These are phyloP conservation scores for Alternaria sp. DNA, from an alignment of 2,329 filamentous ascomycete genomes.

Conservation along the genomic window DNA sequence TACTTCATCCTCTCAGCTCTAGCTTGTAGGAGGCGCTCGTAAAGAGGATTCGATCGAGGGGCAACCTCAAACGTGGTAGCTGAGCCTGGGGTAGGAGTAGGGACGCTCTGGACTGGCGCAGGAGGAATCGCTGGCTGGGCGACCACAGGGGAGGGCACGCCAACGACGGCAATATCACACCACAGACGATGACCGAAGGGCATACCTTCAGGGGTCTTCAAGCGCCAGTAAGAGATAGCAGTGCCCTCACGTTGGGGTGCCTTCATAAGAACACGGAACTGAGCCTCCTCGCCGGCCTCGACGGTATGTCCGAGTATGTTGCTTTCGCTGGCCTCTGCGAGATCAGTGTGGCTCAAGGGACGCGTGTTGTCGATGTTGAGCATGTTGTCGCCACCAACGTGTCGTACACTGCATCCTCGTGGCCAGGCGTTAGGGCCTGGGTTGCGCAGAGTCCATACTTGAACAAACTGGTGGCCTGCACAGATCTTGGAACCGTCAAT, in stretches of 20 bases:
- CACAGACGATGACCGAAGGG: slow-evolving; percentile 94
- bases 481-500: slow-evolving; percentile 77
- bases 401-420: slow-evolving; percentile 86
- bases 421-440: slow-evolving; percentile 84
- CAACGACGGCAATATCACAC: slow-evolving; percentile 83
- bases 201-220: slow-evolving; percentile 80
- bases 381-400: slow-evolving; percentile 96
- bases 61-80: slow-evolving; percentile 20
- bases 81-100: slow-evolving; percentile 21
- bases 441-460: slow-evolving; percentile 93
- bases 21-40: slow-evolving; percentile 38
- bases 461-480: slow-evolving; percentile 79
- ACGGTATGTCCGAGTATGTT: slow-evolving; percentile 76
- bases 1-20: slow-evolving; percentile 36
- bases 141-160: slow-evolving; percentile 18
- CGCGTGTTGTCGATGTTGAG: slow-evolving; percentile 84
- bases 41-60: slow-evolving; percentile 27
- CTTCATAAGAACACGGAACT: slow-evolving; percentile 86
- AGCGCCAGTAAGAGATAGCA: slow-evolving; percentile 94
- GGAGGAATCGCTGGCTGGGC: not conserved
- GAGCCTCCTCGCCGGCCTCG: slow-evolving; percentile 75
- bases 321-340: slow-evolving; percentile 82
- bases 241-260: slow-evolving; percentile 79
- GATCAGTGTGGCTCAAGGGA: slow-evolving; percentile 78
- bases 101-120: not conserved